Conservation (phyloP, 202 grass and related monocot genomes). For the Digitaria exilis region DNA sequence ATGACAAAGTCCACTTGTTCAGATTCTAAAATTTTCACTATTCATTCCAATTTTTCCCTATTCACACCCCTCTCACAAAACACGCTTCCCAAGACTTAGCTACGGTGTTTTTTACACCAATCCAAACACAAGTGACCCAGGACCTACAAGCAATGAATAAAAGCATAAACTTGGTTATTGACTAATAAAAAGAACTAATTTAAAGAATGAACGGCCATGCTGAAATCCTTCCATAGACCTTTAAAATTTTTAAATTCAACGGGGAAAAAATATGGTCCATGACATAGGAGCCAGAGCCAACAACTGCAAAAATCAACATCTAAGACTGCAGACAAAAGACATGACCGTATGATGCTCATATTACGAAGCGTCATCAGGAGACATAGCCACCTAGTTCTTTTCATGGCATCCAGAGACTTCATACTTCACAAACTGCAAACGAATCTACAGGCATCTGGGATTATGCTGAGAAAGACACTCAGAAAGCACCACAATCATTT, state of each 20-base stretch:
- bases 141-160: slow-evolving; percentile 3
- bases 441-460: neutral
- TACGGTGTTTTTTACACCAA: no score
- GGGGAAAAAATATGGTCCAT: neutral
- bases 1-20: slow-evolving; percentile 3
- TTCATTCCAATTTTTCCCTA: no score
- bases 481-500: neutral
- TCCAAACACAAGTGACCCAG: neutral
- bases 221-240: neutral
- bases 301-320: neutral
- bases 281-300: neutral
- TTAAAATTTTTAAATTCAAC: neutral
- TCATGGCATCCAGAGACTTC: neutral
- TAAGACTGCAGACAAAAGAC: neutral
- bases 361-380: neutral
- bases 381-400: slow-evolving; percentile 2
- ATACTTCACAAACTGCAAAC: neutral
- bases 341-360: neutral
- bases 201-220: neutral
- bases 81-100: no score
- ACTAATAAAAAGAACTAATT: neutral
- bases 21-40: no score
- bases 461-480: slow-evolving; percentile 1
- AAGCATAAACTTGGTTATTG: neutral
- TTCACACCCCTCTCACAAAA: no score